Evolutionary conservation across 305 asterid species (phyloP).

Genomic region (Fraxinus sp.): DNA sequence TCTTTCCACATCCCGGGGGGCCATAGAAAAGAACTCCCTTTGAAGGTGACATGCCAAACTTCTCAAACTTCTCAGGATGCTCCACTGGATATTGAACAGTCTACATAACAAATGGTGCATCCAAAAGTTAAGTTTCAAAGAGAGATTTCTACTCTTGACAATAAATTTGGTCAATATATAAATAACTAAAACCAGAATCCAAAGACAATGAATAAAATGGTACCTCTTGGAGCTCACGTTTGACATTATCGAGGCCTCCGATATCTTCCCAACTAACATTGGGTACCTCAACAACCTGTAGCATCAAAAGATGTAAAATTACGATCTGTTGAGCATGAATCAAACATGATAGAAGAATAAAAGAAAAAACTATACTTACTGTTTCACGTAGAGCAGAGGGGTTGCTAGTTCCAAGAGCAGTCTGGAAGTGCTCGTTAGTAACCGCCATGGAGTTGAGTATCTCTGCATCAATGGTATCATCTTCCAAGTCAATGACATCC

Average conservation of each 20-base stretch:
- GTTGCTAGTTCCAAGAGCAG: slow-evolving; percentile 93
- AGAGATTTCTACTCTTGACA: background rate
- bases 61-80: slow-evolving; percentile 95
- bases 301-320: slow-evolving; percentile 14
- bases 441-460: slow-evolving; percentile 91
- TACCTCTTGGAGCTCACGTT: slow-evolving; percentile 74
- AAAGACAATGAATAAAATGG: background rate
- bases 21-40: slow-evolving; percentile 96
- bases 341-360: slow-evolving; percentile 3
- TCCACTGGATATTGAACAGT: slow-evolving; percentile 98
- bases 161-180: background rate
- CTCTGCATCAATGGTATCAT: slow-evolving; percentile 90
- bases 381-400: slow-evolving; percentile 97
- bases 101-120: slow-evolving; percentile 36
- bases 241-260: slow-evolving; percentile 62
- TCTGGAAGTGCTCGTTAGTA: slow-evolving; percentile 77
- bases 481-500: slow-evolving; percentile 95
- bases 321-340: slow-evolving; percentile 3
- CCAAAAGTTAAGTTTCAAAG: slow-evolving; percentile 10
- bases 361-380: slow-evolving; percentile 35
- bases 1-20: slow-evolving; percentile 93
- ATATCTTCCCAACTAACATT: slow-evolving; percentile 57
- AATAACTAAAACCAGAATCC: background rate
- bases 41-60: slow-evolving; percentile 95
- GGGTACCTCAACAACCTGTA: slow-evolving; percentile 65